Evolutionary conservation across 495 filamentous ascomycete genomes (phyloP), one percentile per base, ranked within the genome.

Genomic region (Cudoniella acicularis): DNA sequence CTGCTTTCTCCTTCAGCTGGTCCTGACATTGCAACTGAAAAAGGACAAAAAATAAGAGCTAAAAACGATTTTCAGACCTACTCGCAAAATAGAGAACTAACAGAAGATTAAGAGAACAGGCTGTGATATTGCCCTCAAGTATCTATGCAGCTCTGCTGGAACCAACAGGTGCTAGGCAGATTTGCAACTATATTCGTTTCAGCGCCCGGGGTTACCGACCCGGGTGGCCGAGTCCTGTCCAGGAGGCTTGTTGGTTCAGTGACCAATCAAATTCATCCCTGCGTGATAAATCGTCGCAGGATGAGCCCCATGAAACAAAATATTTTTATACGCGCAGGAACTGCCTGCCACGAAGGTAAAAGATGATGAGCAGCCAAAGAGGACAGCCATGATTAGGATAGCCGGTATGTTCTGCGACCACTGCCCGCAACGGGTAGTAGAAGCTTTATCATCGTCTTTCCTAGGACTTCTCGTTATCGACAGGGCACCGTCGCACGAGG

Each of bases 391-490:
- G 50, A 85, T 96, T 60, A 76, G 63, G 26, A 79, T 98, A 42
- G 82, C 89, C 43, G 93, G 94, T 40, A 91, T 97, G 81, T 93
- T 87, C 72, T 97, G 93, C 73, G 79, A 84, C 40, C 87, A 92
- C 68, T 97, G 94, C 64, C 87, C 92, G 1, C 70, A 73, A 9
- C 80, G 83, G 27, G 77, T 96, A 16, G 60, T 77, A 1, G 70
- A 70, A 56, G 75, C 70, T 27, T 63, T 79, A 11, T 70, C 72
- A 10, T 25, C 69, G n/a, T 49, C 61, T 49, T 49, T 36, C 2
- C 63, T 65, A 13, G 21, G 25, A 11, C n/a, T 54, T 43, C 20
- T 63, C 4, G 67, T 13, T 36, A 13, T 88, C 17, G 78, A 82
- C 10, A 72, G 79, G 21, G 26, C 69, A 1, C 71, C 79, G 13